Conservation (phyloP, 202 grass and related monocot species). For the Brachypodium distachyon region DNA sequence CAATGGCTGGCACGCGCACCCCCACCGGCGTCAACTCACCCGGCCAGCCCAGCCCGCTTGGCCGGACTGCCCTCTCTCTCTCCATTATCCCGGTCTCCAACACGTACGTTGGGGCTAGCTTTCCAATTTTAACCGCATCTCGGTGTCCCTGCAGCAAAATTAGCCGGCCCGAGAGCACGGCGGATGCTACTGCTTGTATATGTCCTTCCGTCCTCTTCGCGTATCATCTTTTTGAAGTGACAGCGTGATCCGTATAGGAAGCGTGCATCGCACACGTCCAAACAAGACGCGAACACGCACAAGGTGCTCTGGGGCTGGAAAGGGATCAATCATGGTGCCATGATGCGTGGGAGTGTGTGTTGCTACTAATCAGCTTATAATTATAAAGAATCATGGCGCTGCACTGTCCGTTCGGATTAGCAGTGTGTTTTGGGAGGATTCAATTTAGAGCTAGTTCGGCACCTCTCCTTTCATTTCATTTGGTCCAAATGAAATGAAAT, state of each 20-base stretch:
- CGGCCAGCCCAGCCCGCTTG: too few species aligned
- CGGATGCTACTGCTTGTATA: background rate
- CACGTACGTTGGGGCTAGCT: background rate
- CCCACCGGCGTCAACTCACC: background rate
- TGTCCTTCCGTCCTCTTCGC: too few species aligned
- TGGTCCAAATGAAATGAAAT: too few species aligned
- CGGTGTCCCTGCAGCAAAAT: background rate
- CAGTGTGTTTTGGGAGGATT: too few species aligned
- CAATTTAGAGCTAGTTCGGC: too few species aligned
- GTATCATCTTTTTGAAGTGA: background rate
- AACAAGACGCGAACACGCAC: background rate
- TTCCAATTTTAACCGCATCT: background rate
- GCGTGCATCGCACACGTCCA: background rate
- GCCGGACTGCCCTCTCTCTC: background rate
- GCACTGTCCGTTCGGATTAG: background rate
- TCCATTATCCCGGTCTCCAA: background rate
- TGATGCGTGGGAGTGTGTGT: background rate
- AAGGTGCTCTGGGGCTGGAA: background rate
- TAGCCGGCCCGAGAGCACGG: background rate
- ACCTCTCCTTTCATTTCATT: too few species aligned
- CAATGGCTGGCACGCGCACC: slow-evolving; percentile 25
- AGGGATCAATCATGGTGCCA: background rate
- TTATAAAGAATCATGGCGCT: background rate
- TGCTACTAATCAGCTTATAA: background rate
- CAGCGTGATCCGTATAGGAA: background rate